Percentiles rank a stretch among this genome's conserved stretches.
These are phyloP conservation scores for Lindgomyces ingoldianus DNA, from an alignment of 495 filamentous ascomycete species.

Conservation along the genomic window DNA sequence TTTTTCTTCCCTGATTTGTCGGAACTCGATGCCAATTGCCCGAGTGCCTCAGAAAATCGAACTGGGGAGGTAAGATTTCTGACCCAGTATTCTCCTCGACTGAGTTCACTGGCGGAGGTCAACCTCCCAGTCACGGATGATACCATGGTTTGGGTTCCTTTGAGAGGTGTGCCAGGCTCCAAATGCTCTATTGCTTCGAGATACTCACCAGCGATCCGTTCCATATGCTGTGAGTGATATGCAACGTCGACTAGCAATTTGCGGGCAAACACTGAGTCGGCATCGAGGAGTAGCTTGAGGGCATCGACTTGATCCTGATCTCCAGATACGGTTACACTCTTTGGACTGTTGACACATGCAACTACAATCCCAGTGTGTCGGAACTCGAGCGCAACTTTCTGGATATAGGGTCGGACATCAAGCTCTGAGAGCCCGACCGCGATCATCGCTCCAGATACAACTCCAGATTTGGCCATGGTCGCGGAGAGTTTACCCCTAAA, in stretches of 20 bases:
- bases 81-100: background rate
- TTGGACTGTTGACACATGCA: slow-evolving; percentile 5
- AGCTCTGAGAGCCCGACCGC: background rate
- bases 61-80: background rate
- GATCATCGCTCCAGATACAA: background rate
- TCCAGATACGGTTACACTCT: slow-evolving; percentile 3
- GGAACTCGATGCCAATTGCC: no score
- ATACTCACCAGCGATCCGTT: background rate
- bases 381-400: no score
- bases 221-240: slow-evolving; percentile 46
- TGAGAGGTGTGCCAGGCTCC: no score
- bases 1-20: background rate
- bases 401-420: no score
- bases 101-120: background rate
- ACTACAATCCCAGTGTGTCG: background rate
- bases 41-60: background rate
- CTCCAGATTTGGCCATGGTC: no score
- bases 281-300: background rate
- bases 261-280: slow-evolving; percentile 28
- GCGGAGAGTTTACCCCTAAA: slow-evolving; percentile 3
- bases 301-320: background rate
- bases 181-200: no score
- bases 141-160: background rate
- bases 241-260: slow-evolving; percentile 38
- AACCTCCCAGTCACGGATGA: background rate